These are phyloP conservation scores for Alternaria ventricosa DNA, from an alignment of 2,329 filamentous ascomycete species.

Conservation along the genomic window DNA sequence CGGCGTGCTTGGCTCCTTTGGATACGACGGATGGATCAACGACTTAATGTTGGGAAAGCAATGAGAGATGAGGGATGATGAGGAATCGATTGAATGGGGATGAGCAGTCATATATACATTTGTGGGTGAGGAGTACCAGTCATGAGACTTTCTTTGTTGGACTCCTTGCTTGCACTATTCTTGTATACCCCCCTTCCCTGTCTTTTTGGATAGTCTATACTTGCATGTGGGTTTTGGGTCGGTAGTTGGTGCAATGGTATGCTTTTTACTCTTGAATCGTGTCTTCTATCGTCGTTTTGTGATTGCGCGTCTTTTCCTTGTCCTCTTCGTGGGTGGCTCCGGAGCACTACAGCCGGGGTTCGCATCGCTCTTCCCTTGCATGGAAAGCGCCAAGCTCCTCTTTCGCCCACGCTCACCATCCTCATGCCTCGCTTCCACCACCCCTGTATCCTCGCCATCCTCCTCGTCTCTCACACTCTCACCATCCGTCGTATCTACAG, in stretches of 20 bases:
- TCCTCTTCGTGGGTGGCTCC: background rate
- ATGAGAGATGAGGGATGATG: background rate
- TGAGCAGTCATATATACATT: constrained; percentile 2
- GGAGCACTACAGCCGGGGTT: background rate
- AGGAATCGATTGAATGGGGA: background rate
- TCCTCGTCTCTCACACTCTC: background rate
- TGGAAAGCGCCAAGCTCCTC: background rate
- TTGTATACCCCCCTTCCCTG: constrained; percentile 4
- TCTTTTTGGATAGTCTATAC: background rate
- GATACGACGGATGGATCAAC: constrained; percentile 9
- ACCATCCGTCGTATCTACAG: background rate
- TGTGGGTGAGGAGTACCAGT: background rate
- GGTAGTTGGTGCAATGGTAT: background rate
- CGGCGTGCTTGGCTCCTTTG: background rate
- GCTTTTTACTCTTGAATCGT: background rate
- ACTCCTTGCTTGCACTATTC: constrained; percentile 1
- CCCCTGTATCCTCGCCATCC: background rate
- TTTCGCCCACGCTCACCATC: background rate
- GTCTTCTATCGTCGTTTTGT: background rate
- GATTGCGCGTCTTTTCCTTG: background rate
- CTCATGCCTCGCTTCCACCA: background rate
- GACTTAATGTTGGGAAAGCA: constrained; percentile 11
- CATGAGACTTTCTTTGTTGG: background rate
- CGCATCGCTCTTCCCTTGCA: background rate
- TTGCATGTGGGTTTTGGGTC: background rate